Percentiles rank a stretch among this genome's conserved stretches.
These are phyloP conservation scores for Boletus semigastroideus DNA, from an alignment of 1,284 basidiomycete genomes.

Conservation along the genomic window DNA sequence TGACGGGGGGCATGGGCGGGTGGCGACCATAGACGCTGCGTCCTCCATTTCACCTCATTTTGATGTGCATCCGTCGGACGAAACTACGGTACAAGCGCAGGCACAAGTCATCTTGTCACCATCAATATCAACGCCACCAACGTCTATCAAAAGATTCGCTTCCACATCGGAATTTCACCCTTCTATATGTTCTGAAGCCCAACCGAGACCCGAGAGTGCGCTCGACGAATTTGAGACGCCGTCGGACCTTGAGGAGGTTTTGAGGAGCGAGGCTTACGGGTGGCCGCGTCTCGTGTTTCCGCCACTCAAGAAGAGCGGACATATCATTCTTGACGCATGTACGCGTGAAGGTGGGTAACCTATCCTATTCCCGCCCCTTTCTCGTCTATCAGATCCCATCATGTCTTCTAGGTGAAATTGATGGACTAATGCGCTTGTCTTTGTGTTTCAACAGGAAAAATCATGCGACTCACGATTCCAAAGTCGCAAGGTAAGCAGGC, in stretches of 20 bases:
- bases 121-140: constrained; percentile 20
- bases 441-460: constrained; percentile 63
- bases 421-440: constrained; percentile 2
- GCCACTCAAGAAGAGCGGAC: constrained; percentile 90
- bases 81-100: constrained; percentile 16
- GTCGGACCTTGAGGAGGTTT: constrained; percentile 44
- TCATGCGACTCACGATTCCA: constrained; percentile 89
- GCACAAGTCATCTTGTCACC: constrained; percentile 8
- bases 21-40: constrained; percentile 16
- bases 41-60: constrained; percentile 28
- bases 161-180: constrained; percentile 11
- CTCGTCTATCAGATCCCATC: background rate
- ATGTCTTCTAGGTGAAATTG: constrained; percentile 10
- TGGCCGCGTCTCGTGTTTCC: constrained; percentile 94
- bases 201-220: constrained; percentile 2
- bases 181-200: background rate
- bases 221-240: constrained; percentile 16
- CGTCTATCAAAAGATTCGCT: constrained; percentile 7
- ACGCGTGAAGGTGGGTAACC: constrained; percentile 65
- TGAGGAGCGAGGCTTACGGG: constrained; percentile 67
- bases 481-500: constrained; percentile 92
- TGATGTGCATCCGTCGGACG: constrained; percentile 20
- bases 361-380: constrained; percentile 6
- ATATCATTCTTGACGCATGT: constrained; percentile 92
- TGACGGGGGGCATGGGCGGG: constrained; percentile 16